Percentiles rank a stretch among this genome's conserved stretches.
phyloP scores from a whole-genome alignment of 768 basidiomycete genomes.

The Suillus hirtellus region DNA sequence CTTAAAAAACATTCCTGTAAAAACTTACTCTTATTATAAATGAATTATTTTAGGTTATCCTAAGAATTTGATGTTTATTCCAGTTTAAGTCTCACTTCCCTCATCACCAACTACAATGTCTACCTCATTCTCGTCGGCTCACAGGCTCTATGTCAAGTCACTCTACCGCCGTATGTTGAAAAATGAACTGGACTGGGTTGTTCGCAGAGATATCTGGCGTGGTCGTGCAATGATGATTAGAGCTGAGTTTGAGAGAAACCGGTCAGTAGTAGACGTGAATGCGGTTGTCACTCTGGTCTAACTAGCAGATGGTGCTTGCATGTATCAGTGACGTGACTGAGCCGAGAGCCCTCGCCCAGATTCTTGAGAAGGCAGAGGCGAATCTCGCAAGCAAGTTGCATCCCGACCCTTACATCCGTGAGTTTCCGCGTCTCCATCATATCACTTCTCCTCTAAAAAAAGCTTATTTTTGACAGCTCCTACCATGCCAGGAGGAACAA shows the following conservation, averaged over 20 bases:
- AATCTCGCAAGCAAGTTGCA: slow-evolving; percentile 66
- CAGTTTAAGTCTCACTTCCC: slow-evolving; percentile 1
- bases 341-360: slow-evolving; percentile 75
- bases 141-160: slow-evolving; percentile 86
- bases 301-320: neutral
- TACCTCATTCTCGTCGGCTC: slow-evolving; percentile 68
- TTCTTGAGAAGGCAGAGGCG: slow-evolving; percentile 81
- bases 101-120: slow-evolving; percentile 41
- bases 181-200: slow-evolving; percentile 88
- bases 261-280: slow-evolving; percentile 48
- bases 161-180: slow-evolving; percentile 86
- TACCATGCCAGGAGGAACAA: slow-evolving; percentile 87
- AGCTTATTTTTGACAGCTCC: slow-evolving; percentile 52
- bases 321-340: slow-evolving; percentile 72
- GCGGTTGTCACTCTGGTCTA: neutral
- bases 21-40: neutral
- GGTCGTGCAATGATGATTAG: slow-evolving; percentile 81
- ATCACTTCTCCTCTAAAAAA: slow-evolving; percentile 10
- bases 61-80: slow-evolving; percentile 1
- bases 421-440: slow-evolving; percentile 36
- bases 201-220: slow-evolving; percentile 86
- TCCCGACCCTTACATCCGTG: slow-evolving; percentile 93
- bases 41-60: slow-evolving; percentile 1
- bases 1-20: neutral
- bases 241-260: slow-evolving; percentile 91